phyloP scores from a whole-genome alignment of 768 basidiomycete genomes.

The Pleurotus eryngii region DNA sequence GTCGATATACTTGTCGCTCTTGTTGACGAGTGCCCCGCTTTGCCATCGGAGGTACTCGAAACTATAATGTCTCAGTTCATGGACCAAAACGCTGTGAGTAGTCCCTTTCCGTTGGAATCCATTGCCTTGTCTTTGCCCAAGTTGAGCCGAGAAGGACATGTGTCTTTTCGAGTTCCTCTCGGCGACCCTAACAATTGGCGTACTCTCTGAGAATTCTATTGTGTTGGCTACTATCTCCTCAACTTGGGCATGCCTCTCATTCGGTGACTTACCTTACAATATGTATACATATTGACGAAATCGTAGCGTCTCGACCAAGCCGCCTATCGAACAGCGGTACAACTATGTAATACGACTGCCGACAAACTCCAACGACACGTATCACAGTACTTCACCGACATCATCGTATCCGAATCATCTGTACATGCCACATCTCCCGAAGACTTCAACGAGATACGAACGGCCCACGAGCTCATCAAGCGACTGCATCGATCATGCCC shows the following conservation, averaged over 20 bases:
- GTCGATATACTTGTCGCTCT: constrained; percentile 88
- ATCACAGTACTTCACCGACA: constrained; percentile 90
- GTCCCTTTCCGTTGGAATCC: background rate
- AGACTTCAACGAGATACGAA: constrained; percentile 64
- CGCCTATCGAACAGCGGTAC: constrained; percentile 77
- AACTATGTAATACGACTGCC: constrained; percentile 78
- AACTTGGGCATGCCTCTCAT: too few species aligned
- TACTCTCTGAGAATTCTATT: too few species aligned
- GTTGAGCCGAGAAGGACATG: background rate
- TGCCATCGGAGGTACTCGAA: constrained; percentile 82
- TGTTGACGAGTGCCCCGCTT: constrained; percentile 77
- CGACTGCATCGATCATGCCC: constrained; percentile 80
- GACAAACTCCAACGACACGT: constrained; percentile 89
- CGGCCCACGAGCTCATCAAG: constrained; percentile 83
- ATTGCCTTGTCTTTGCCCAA: background rate
- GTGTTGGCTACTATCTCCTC: too few species aligned
- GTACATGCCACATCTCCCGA: constrained; percentile 43
- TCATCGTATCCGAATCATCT: constrained; percentile 58
- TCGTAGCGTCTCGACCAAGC: constrained; percentile 66
- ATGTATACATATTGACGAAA: background rate
- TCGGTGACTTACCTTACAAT: too few species aligned
- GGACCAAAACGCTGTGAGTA: constrained; percentile 64
- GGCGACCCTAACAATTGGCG: too few species aligned
- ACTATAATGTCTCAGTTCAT: constrained; percentile 81
- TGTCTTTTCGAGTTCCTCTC: background rate